phyloP scores from a whole-genome alignment of 1,284 basidiomycete species.

The Macrocystidia cucumis region DNA sequence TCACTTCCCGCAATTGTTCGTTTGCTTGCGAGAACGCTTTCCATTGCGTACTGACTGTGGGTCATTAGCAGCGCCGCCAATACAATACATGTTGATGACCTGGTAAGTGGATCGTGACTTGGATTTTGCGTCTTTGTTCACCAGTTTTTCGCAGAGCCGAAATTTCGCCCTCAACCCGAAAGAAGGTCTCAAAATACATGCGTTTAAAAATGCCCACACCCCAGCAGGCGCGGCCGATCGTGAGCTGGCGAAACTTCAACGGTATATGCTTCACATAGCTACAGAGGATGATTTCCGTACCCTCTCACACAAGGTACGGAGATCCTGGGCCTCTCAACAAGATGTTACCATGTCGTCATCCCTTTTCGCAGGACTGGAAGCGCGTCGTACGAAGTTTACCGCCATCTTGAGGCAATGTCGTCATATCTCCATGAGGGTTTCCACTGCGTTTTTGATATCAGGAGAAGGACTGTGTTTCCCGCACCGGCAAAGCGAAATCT shows the following conservation, averaged over 20 bases:
- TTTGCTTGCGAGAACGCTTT: no score
- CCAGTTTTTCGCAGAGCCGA: constrained; percentile 40
- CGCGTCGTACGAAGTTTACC: constrained; percentile 19
- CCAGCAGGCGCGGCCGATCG: constrained; percentile 51
- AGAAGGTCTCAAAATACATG: constrained; percentile 77
- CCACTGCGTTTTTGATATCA: no score
- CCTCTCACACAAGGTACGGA: constrained; percentile 56
- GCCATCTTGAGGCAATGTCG: constrained; percentile 7
- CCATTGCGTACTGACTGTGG: background rate
- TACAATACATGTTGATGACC: constrained; percentile 85
- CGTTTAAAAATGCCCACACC: constrained; percentile 74
- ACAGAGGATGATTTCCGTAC: constrained; percentile 43
- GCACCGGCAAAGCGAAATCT: no score
- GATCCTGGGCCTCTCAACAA: constrained; percentile 8
- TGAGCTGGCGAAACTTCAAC: constrained; percentile 57
- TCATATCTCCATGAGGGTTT: constrained; percentile 2
- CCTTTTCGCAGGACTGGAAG: constrained; percentile 24
- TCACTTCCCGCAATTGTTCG: constrained; percentile 73
- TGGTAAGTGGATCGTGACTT: constrained; percentile 33
- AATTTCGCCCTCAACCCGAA: constrained; percentile 86
- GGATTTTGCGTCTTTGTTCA: background rate
- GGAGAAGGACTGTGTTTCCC: no score
- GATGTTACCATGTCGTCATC: constrained; percentile 6
- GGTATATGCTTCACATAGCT: constrained; percentile 60
- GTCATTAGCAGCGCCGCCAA: constrained; percentile 58